Conservation (phyloP, 2,329 filamentous ascomycete genomes). For the Rhinocladiella similis region DNA sequence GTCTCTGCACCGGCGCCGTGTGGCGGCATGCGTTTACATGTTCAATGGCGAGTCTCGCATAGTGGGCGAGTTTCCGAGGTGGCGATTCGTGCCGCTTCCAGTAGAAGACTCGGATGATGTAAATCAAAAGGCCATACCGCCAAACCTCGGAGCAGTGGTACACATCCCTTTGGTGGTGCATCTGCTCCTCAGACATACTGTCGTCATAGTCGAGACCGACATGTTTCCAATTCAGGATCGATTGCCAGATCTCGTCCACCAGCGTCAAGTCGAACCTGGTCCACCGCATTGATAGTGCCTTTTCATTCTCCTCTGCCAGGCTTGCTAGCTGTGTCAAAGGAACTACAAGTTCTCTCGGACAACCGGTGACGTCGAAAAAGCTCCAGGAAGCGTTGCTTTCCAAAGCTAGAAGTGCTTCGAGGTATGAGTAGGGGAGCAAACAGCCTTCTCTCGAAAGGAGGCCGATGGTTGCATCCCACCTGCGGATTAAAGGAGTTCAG, state of each 20-base stretch:
- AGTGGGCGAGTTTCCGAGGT: no score
- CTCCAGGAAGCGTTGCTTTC: not conserved
- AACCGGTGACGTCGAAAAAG: not conserved
- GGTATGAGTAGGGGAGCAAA: not conserved
- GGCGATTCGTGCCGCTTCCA: not conserved
- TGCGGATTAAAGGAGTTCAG: not conserved
- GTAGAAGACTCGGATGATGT: not conserved
- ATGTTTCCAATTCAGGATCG: not conserved
- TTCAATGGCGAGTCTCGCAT: no score
- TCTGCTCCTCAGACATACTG: not conserved
- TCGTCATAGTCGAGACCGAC: not conserved
- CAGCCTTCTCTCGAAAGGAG: not conserved
- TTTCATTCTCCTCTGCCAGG: not conserved
- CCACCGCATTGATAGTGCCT: not conserved
- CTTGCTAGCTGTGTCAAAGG: not conserved
- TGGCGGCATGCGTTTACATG: no score
- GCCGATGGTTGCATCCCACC: not conserved
- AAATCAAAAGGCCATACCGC: not conserved
- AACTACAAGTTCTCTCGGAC: not conserved
- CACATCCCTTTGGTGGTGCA: not conserved
- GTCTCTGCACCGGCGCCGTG: no score
- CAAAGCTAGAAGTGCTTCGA: not conserved
- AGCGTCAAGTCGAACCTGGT: not conserved
- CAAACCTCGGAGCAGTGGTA: not conserved
- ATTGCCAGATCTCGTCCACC: not conserved